Conservation (phyloP, 1,284 basidiomycete species). For the Moniliophthora roreri region DNA sequence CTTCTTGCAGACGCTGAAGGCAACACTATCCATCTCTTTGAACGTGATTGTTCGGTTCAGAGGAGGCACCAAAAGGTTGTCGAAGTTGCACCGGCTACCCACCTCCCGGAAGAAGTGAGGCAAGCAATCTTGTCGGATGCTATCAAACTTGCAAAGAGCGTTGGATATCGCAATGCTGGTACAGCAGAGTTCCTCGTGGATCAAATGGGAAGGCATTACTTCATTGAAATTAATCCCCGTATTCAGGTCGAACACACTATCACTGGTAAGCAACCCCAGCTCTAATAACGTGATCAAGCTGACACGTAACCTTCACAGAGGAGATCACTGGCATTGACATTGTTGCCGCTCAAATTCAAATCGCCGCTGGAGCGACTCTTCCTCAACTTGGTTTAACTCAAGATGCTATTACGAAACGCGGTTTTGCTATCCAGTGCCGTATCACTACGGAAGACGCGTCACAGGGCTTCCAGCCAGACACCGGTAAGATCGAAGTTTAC, state of each 20-base stretch:
- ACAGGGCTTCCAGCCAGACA: constrained; percentile 94
- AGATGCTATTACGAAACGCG: constrained; percentile 93
- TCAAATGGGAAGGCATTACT: constrained; percentile 94
- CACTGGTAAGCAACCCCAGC: constrained; percentile 59
- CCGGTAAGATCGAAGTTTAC: constrained; percentile 99
- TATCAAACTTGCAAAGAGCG: constrained; percentile 92
- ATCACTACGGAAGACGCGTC: constrained; percentile 98
- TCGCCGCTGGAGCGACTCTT: constrained; percentile 95
- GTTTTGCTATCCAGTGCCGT: constrained; percentile 98
- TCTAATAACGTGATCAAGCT: not conserved
- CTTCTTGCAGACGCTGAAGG: constrained; percentile 88
- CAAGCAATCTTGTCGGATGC: constrained; percentile 88
- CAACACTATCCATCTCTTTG: constrained; percentile 96
- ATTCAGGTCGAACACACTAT: constrained; percentile 99
- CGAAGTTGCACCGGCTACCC: constrained; percentile 96
- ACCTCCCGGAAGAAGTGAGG: constrained; percentile 89
- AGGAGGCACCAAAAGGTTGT: constrained; percentile 98
- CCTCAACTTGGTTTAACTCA: constrained; percentile 97
- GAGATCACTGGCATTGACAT: constrained; percentile 99
- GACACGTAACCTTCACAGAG: constrained; percentile 48
- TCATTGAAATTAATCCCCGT: constrained; percentile 98
- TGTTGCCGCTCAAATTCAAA: constrained; percentile 97
- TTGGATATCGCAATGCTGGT: constrained; percentile 95
- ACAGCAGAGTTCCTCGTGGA: constrained; percentile 98
- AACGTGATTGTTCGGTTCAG: constrained; percentile 98